These are phyloP conservation scores for Trichoderma lentiforme DNA, from an alignment of 2,329 filamentous ascomycete species.

Conservation along the genomic window DNA sequence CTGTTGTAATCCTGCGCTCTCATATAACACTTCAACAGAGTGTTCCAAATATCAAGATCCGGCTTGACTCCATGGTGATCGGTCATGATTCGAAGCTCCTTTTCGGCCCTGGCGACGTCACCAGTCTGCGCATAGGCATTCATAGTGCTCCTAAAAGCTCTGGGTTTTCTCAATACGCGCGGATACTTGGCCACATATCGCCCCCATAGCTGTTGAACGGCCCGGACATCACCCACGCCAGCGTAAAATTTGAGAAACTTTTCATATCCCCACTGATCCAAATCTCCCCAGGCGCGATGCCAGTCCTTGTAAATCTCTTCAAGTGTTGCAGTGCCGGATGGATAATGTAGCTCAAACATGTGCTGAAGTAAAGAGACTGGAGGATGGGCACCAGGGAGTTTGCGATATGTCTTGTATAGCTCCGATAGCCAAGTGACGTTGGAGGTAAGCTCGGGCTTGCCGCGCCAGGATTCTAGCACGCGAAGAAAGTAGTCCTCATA, in stretches of 20 bases:
- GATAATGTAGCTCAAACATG: slow-evolving; percentile 44
- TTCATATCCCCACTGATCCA: slow-evolving; percentile 46
- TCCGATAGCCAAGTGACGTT: slow-evolving; percentile 35
- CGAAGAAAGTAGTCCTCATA: slow-evolving; percentile 45
- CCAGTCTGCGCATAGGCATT: slow-evolving; percentile 69
- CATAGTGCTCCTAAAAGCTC: slow-evolving; percentile 57
- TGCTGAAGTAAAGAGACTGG: slow-evolving; percentile 39
- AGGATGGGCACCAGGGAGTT: slow-evolving; percentile 38
- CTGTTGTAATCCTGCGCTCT: slow-evolving; percentile 64
- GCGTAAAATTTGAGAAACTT: slow-evolving; percentile 51
- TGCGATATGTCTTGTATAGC: slow-evolving; percentile 47
- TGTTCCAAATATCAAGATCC: slow-evolving; percentile 67
- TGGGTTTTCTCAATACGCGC: slow-evolving; percentile 31
- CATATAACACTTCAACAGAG: slow-evolving; percentile 67
- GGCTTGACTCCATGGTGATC: slow-evolving; percentile 54
- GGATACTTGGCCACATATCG: slow-evolving; percentile 40
- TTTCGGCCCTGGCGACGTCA: slow-evolving; percentile 56
- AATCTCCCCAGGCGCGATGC: slow-evolving; percentile 37
- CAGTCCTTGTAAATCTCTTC: slow-evolving; percentile 50
- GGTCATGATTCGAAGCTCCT: slow-evolving; percentile 61
- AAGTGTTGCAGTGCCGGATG: slow-evolving; percentile 39
- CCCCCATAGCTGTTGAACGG: slow-evolving; percentile 45
- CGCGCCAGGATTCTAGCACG: slow-evolving; percentile 31
- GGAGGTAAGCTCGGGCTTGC: slow-evolving; percentile 27
- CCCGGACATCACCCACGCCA: slow-evolving; percentile 43